Base-by-base conservation (phyloP, 208 protist species). In the Leishmania arabica region DNA sequence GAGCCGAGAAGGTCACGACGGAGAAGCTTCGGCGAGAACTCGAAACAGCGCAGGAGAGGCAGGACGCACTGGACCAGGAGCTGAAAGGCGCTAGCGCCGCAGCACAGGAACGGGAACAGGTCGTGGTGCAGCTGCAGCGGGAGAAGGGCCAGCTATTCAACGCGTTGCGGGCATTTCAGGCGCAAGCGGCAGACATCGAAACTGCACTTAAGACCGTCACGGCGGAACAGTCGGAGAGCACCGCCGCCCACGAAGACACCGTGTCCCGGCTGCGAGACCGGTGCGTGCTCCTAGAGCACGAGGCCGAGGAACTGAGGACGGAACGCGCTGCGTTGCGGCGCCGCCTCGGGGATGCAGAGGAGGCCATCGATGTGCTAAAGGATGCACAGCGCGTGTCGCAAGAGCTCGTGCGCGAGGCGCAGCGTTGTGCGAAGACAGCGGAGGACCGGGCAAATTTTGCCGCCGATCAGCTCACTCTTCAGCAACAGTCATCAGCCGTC, bases 291-390 rank as follows among this genome's bases (percentile, higher is more conserved):
- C 68, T 86, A 1, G 77, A 80, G 68, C 45, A 84, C 47, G 80
- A 84, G 56, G 37, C 64, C 2, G 75, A 40, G 47, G 80, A 60
- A 49, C 49, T 53, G 58, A 47, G 74, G 56, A 78, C 82, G 3
- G 82, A 81, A 21, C 69, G 83, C 3, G n/a, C 53, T 7, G 37
- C 81, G 34, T 58, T 86, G 27, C 66, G n/a, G 49, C 9, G 68
- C 0, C 77, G 77, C 34, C 81, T 88, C 56, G 60, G 76, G 9
- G 80, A 80, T 27, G 86, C 86, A 31, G 83, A 87, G 66, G 69
- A 77, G 45, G 83, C 83, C 24, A 40, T 84, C 7, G 83, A 77
- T 24, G 69, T 77, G 31, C 78, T 87, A 68, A 80, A 75, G 47
- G 74, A 79, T 47, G 82, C 82, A 27, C 82, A 85, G 47, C 77